These are phyloP conservation scores for Singerocomus inundabilis DNA, from an alignment of 1,284 basidiomycete species.

Conservation along the genomic window DNA sequence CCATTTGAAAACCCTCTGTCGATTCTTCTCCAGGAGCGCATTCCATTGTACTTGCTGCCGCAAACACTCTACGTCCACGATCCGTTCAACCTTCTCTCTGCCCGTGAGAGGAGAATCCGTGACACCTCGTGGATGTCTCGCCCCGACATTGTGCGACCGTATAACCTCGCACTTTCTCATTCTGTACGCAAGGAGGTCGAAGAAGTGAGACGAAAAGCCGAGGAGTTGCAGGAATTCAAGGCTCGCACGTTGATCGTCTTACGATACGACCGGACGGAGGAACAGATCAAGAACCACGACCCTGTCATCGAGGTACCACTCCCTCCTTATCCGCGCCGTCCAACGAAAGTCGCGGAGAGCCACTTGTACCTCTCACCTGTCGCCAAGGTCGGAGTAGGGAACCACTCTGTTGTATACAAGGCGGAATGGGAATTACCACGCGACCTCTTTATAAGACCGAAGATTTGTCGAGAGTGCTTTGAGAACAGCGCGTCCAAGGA, in stretches of 20 bases:
- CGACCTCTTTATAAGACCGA: slow-evolving; percentile 27
- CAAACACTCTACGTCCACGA: slow-evolving; percentile 28
- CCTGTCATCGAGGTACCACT: slow-evolving; percentile 24
- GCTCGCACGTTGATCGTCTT: slow-evolving; percentile 18
- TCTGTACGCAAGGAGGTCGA: neutral
- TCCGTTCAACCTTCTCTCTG: slow-evolving; percentile 20
- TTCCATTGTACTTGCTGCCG: slow-evolving; percentile 37
- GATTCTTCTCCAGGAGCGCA: slow-evolving; percentile 29
- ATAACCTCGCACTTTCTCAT: slow-evolving; percentile 8
- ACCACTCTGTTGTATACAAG: slow-evolving; percentile 42
- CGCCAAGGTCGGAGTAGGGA: slow-evolving; percentile 34
- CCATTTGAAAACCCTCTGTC: slow-evolving; percentile 25
- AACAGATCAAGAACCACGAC: slow-evolving; percentile 18
- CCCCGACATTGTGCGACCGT: slow-evolving; percentile 22
- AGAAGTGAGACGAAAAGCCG: slow-evolving; percentile 1
- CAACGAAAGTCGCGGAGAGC: slow-evolving; percentile 29
- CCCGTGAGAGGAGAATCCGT: neutral
- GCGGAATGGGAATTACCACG: slow-evolving; percentile 46
- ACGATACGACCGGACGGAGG: slow-evolving; percentile 16
- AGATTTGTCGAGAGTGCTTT: slow-evolving; percentile 20
- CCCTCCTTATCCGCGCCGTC: slow-evolving; percentile 15
- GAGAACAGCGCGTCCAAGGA: slow-evolving; percentile 24
- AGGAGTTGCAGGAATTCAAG: slow-evolving; percentile 14
- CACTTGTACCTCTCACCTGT: slow-evolving; percentile 43
- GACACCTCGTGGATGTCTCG: slow-evolving; percentile 19